Evolutionary conservation across 2,329 filamentous ascomycete genomes (phyloP), one percentile per base, ranked within the genome.

Genomic region (Fusarium phyllophilum): DNA sequence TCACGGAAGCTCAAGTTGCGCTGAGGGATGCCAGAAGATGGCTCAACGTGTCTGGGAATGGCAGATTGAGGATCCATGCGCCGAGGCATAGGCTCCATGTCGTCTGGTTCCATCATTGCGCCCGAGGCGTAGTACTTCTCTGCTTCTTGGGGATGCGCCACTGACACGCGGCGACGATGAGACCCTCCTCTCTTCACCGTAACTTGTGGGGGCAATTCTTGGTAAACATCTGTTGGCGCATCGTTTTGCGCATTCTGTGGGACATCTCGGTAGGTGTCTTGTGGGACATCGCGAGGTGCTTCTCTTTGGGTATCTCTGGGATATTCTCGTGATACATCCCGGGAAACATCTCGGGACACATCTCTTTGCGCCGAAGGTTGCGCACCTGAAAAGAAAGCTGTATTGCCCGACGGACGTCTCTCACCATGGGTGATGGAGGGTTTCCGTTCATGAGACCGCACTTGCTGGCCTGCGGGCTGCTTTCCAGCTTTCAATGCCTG

Each of bases 1-100:
- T 91, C 89, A n/a, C 89, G 87, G 79, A 90, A 89, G 79, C 89
- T 91, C 45, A 89, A 77, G 58, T 89, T 89, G 56, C 89, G 86
- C 77, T 87, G 86, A 8, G 88, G 86, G 22, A 85, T 76, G 20
- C 80, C 81, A 14, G 82, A 78, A 13, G 74, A 70, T 31, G 73
- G 71, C 41, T 78, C 75, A 14, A 57, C 89, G 48, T 88, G 86
- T 76, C 87, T 86, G 7, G 88, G 86, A 33, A 85, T 74, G 15
- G 79, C 81, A 6, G 82, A 77, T 24, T 76, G 73, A 33, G 75
- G 71, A 31, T 79, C 75, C 20, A 61, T 49, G n/a, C 59, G 73
- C 29, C 57, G 67, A 38, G 76, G 73, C 24, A 57, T 45, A 20
- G 70, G 63, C 13, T 66, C 55, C 49, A 42, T 33, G 49, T 70